Evolutionary conservation across 2,329 filamentous ascomycete species (phyloP).

Genomic region (Rosellinia necatrix): DNA sequence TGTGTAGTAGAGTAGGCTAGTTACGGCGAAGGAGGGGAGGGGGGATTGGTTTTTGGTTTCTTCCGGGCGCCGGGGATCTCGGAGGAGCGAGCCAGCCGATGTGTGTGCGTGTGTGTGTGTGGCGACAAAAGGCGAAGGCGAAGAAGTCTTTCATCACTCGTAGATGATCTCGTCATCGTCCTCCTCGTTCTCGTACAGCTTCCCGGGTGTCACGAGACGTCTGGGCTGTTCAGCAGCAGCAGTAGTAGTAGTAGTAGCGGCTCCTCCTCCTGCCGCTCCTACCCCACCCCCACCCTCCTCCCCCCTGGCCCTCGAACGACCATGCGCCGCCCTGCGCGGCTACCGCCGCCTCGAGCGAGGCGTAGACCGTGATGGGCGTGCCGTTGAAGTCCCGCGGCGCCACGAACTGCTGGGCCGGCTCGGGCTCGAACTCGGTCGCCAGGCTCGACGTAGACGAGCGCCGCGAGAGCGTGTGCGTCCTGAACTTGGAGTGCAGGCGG

Average conservation of each 20-base stretch:
- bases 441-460: conserved; percentile 38
- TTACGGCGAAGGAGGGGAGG: too few species aligned
- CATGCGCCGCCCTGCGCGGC: conserved; percentile 33
- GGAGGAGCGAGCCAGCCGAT: too few species aligned
- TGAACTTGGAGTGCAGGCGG: conserved; percentile 29
- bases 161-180: conserved; percentile 44
- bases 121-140: conserved; percentile 2
- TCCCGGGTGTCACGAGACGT: conserved; percentile 38
- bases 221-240: conserved; percentile 31
- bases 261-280: conserved; percentile 12
- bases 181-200: conserved; percentile 44
- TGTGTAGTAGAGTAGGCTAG: too few species aligned
- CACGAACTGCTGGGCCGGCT: conserved; percentile 26
- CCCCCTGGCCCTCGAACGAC: background rate
- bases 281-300: conserved; percentile 8
- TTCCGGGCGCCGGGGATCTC: too few species aligned
- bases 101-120: too few species aligned
- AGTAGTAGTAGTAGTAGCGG: too few species aligned
- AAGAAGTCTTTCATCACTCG: conserved; percentile 17
- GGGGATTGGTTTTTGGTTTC: background rate
- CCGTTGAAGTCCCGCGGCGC: conserved; percentile 33
- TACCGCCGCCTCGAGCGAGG: conserved; percentile 41
- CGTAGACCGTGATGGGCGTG: conserved; percentile 38
- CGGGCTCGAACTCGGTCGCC: conserved; percentile 30
- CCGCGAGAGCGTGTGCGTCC: conserved; percentile 28